phyloP scores from a whole-genome alignment of 2,329 filamentous ascomycete genomes.

The Sphaceloma murrayae region DNA sequence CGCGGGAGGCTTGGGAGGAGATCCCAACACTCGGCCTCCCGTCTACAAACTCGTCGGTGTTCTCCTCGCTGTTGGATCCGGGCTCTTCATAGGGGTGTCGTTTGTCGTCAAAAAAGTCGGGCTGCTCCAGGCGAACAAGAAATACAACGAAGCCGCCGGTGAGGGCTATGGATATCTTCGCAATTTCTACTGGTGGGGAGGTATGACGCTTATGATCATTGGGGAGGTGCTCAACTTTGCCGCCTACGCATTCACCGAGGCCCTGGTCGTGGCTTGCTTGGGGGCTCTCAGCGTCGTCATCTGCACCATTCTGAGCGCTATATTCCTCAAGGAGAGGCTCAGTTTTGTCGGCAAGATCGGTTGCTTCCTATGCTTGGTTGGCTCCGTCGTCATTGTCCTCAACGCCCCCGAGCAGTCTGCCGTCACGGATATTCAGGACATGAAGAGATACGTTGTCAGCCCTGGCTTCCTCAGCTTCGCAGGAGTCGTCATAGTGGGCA shows the following conservation, averaged over 20 bases:
- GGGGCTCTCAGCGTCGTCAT: slow-evolving; percentile 89
- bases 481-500: slow-evolving; percentile 70
- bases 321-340: slow-evolving; percentile 89
- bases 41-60: slow-evolving; percentile 82
- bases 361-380: slow-evolving; percentile 90
- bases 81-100: slow-evolving; percentile 84
- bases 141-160: slow-evolving; percentile 91
- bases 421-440: slow-evolving; percentile 79
- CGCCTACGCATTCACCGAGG: slow-evolving; percentile 93
- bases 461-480: slow-evolving; percentile 81
- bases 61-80: slow-evolving; percentile 72
- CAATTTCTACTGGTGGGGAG: slow-evolving; percentile 88
- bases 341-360: slow-evolving; percentile 94
- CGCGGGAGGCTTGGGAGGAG: slow-evolving; percentile 30
- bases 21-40: slow-evolving; percentile 36
- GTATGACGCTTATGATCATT: slow-evolving; percentile 94
- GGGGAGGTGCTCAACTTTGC: slow-evolving; percentile 97
- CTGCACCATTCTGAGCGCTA: slow-evolving; percentile 79
- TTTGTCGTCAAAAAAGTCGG: slow-evolving; percentile 95
- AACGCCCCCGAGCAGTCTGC: slow-evolving; percentile 83
- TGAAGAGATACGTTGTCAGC: slow-evolving; percentile 76
- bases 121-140: slow-evolving; percentile 81
- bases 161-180: slow-evolving; percentile 97
- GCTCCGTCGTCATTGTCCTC: slow-evolving; percentile 85
- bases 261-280: slow-evolving; percentile 85